Evolutionary conservation across 208 protist genomes (phyloP).

Genomic region (Trypanosoma grayi): DNA sequence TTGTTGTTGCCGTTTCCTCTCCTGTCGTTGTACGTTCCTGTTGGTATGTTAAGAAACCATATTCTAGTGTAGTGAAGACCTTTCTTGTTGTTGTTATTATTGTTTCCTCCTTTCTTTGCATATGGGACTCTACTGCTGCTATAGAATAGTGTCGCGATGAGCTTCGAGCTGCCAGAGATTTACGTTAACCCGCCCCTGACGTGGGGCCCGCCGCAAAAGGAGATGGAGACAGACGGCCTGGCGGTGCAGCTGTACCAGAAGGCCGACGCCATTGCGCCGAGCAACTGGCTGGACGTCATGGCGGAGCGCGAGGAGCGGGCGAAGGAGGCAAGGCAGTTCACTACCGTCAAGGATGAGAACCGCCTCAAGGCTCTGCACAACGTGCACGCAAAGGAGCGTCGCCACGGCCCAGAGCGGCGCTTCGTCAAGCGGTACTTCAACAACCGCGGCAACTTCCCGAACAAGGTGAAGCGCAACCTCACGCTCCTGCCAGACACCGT

Average conservation of each 20-base stretch:
- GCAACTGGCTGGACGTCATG: conserved; percentile 51
- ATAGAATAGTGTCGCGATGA: conserved; percentile 38
- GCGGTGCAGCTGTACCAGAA: conserved; percentile 72
- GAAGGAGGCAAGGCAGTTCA: conserved; percentile 43
- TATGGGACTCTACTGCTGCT: not conserved
- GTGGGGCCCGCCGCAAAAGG: conserved; percentile 78
- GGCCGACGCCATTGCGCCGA: conserved; percentile 34
- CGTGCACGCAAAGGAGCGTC: conserved; percentile 39
- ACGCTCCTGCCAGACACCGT: conserved; percentile 45
- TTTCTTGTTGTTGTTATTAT: not conserved
- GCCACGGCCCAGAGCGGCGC: conserved; percentile 16
- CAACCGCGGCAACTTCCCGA: conserved; percentile 10
- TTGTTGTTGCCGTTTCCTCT: conserved; percentile 16
- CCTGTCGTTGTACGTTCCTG: not conserved
- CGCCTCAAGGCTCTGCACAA: conserved; percentile 67
- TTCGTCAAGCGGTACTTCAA: conserved; percentile 24
- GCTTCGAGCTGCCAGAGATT: conserved; percentile 73
- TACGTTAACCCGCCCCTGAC: conserved; percentile 67
- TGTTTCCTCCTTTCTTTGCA: not conserved
- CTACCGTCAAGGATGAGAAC: conserved; percentile 60
- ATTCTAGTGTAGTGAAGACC: too few relatives aligned
- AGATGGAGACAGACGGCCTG: conserved; percentile 64
- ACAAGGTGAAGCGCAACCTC: conserved; percentile 32
- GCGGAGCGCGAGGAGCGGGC: conserved; percentile 30
- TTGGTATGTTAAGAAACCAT: too few relatives aligned